A percentile compares a stretch with the other conserved stretches of the same genome.
phyloP scores from a whole-genome alignment of 2,329 filamentous ascomycete species.

The Coniochaeta hoffmannii region DNA sequence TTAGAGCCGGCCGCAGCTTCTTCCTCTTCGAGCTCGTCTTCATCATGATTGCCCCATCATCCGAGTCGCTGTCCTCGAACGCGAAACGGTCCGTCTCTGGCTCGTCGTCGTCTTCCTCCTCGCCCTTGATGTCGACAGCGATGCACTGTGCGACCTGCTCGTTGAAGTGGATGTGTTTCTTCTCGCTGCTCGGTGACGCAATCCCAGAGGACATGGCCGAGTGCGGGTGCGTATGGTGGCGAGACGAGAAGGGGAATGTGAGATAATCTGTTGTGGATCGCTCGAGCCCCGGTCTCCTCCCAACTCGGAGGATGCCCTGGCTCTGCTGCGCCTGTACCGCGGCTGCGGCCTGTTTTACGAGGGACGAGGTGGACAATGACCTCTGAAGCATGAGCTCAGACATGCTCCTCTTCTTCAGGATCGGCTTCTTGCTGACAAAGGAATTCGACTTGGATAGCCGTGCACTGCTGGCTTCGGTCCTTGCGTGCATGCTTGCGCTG shows the following conservation, averaged over 20 bases:
- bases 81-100: constrained; percentile 25
- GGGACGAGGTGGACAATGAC: constrained; percentile 79
- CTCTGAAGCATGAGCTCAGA: constrained; percentile 91
- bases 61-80: constrained; percentile 54
- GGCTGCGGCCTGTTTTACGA: constrained; percentile 82
- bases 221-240: constrained; percentile 54
- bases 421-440: constrained; percentile 77
- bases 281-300: constrained; percentile 46
- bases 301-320: constrained; percentile 34
- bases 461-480: constrained; percentile 32
- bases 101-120: constrained; percentile 60
- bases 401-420: constrained; percentile 93
- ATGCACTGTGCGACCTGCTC: constrained; percentile 95
- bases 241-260: constrained; percentile 55
- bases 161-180: constrained; percentile 92
- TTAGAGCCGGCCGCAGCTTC: constrained; percentile 45
- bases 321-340: constrained; percentile 77
- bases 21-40: constrained; percentile 48
- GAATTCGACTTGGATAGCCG: constrained; percentile 50
- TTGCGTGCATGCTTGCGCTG: constrained; percentile 43
- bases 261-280: constrained; percentile 63
- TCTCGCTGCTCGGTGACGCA: constrained; percentile 54
- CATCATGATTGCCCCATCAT: constrained; percentile 79
- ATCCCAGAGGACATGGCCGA: constrained; percentile 66
- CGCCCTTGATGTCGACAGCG: constrained; percentile 79